Evolutionary conservation across 1,139 yeast species (phyloP).

Genomic region (Pichia sp.): DNA sequence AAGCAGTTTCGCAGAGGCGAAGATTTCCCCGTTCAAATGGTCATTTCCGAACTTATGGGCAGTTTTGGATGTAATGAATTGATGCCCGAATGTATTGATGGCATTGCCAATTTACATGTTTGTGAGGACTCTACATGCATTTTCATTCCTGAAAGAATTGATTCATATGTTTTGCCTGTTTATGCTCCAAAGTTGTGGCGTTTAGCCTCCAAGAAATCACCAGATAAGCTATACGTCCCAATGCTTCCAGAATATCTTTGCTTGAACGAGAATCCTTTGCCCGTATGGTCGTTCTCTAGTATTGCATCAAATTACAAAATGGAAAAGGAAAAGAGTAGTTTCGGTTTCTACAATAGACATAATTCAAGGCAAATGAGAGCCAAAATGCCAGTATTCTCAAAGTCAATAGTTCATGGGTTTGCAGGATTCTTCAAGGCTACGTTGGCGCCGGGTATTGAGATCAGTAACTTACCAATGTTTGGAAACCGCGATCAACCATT

Average conservation of each 20-base stretch:
- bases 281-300: constrained; percentile 50
- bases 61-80: constrained; percentile 91
- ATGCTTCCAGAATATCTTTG: constrained; percentile 45
- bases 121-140: constrained; percentile 32
- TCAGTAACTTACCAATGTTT: constrained; percentile 44
- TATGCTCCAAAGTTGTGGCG: constrained; percentile 40
- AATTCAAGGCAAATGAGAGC: constrained; percentile 17
- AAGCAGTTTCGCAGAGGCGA: too few relatives aligned
- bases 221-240: constrained; percentile 55
- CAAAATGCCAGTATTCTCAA: constrained; percentile 26
- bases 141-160: constrained; percentile 60
- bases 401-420: constrained; percentile 56
- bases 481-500: too few relatives aligned
- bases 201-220: constrained; percentile 11
- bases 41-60: constrained; percentile 78
- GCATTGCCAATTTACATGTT: constrained; percentile 25
- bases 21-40: constrained; percentile 41
- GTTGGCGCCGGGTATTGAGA: constrained; percentile 48
- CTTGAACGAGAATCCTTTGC: constrained; percentile 34
- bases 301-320: constrained; percentile 25
- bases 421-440: constrained; percentile 68
- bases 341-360: constrained; percentile 13
- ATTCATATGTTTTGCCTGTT: constrained; percentile 60
- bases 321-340: neutral
- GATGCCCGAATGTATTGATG: constrained; percentile 65